Evolutionary conservation across 2,329 filamentous ascomycete species (phyloP), one percentile per base, ranked within the genome.

Genomic region (Trichoderma sp.): DNA sequence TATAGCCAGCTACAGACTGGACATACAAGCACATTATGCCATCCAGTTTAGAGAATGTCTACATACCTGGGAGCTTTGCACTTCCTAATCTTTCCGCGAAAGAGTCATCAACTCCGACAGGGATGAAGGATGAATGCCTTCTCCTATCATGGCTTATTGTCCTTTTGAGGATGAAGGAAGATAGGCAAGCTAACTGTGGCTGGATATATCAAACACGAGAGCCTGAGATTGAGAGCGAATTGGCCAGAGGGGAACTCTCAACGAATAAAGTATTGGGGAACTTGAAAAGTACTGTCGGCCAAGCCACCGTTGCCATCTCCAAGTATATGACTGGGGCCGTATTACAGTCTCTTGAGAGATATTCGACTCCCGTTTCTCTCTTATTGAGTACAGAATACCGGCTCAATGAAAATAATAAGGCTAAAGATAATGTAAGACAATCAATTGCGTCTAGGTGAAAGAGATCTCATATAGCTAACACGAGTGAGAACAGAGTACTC

Each of bases 91-190:
- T 59, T 20, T 34, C n/a, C 8, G 28, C 57, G 11, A 32, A 59
- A 28, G 28, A 20, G 30, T 11, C 26, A 4, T 59, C 17, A 11
- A 59, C 20, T 65, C 57, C 34, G 0, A 47, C 62, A 23, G 62
- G 62, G 3, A 47, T 65, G 62, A 65, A 65, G 6, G 62, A 84
- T n/a, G 82, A 84, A 20, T 67, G 82, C 17, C 20, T 85, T 13
- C 79, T 85, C 12, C 58, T 82, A 43, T 80, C 84, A 53, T 86
- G 84, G 84, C 78, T 85, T 15, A 77, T 85, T 13, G 80, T 83
- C 7, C 80, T 85, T 8, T 70, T 84, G 70, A 79, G 84, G 12
- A 83, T 80, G 1, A 77, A 78, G 11, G 84, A 86, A 73, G 81
- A 81, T 17, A 77, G 76, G 43, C 76, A 79, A 17, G 73, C 80